Percentiles rank a stretch among this genome's conserved stretches.
phyloP scores from a whole-genome alignment of 768 basidiomycete genomes.

The Xerocomus spinulosus region DNA sequence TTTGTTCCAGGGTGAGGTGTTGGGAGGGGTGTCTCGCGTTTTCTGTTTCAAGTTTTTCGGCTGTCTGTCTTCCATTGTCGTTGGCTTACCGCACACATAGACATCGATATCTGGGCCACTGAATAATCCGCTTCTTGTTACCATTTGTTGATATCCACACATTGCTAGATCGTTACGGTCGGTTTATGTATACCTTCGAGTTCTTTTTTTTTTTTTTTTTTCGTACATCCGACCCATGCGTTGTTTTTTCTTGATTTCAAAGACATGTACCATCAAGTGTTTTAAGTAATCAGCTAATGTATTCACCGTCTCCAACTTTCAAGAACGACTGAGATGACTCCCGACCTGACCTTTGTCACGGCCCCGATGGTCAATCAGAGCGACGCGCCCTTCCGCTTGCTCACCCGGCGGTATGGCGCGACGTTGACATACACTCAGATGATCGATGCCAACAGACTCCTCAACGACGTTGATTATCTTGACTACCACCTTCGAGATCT shows the following conservation, averaged over 20 bases:
- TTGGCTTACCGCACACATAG: slow-evolving; percentile 11
- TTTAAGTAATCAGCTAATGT: slow-evolving; percentile 16
- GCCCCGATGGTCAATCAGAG: slow-evolving; percentile 82
- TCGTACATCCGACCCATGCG: background rate
- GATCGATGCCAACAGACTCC: slow-evolving; percentile 57
- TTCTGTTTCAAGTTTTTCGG: slow-evolving; percentile 5
- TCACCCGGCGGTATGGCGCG: slow-evolving; percentile 58
- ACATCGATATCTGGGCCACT: slow-evolving; percentile 8
- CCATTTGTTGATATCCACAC: slow-evolving; percentile 23
- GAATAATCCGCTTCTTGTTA: slow-evolving; percentile 1
- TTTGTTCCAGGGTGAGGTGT: slow-evolving; percentile 10
- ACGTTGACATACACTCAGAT: slow-evolving; percentile 76
- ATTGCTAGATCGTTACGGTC: slow-evolving; percentile 22
- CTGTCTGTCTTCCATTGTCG: background rate
- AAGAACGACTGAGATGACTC: slow-evolving; percentile 7
- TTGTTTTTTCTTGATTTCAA: slow-evolving; percentile 1
- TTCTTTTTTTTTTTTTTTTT: background rate
- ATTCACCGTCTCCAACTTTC: slow-evolving; percentile 3
- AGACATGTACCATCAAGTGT: slow-evolving; percentile 12
- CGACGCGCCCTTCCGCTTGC: slow-evolving; percentile 66
- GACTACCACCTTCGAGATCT: slow-evolving; percentile 61
- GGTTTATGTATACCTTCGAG: slow-evolving; percentile 18
- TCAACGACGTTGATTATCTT: slow-evolving; percentile 62
- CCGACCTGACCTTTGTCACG: slow-evolving; percentile 41
- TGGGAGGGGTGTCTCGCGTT: slow-evolving; percentile 2